Base-by-base conservation (phyloP, 768 basidiomycete genomes). In the Leccinum variicolor region DNA sequence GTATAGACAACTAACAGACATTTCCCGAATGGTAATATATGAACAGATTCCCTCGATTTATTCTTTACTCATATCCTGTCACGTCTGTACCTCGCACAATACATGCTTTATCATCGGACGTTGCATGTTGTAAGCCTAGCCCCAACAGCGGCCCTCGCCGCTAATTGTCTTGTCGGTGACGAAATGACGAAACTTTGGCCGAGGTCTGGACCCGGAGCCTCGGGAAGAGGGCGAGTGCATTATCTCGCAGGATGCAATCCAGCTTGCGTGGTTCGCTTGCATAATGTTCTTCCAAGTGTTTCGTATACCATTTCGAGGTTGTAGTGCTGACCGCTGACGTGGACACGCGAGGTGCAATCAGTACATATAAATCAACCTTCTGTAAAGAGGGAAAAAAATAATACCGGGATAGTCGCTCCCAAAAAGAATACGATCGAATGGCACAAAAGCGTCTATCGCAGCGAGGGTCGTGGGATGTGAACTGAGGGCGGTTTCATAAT, bases 381-480 rank as follows among this genome's bases (percentile, higher is more conserved):
- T 14, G 49, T n/a, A 43, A 8, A 50, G 14, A 28, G 17, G 29
- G 0, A 53, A 25, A 53, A 25, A 48, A 47, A 54, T 62, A 73
- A 55, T 67, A 87, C 89, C 89, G 54, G 89, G 89, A 65, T 87
- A 88, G 69, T 92, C 89, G 15, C 85, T 86, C 41, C 89, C 89
- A 68, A 87, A 90, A 25, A 90, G 72, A 53, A 91, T 70, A 34
- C 71, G 83, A 47, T 83, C 79, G 1, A 71, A 65, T 21, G 73
- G 65, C 3, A 83, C 78, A 64, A 87, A 84, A 19, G 68, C 66
- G 49, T 84, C 75, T 65, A 86, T 74, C 4, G 81, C 76, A 19
- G 75, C 66, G 19, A 89, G 72, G 51, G 76, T 85, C 23, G 79
- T 69, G 45, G 77, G 78, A 66, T 82, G 79, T 2, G 84, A 79